phyloP scores from a whole-genome alignment of 768 basidiomycete species.

The Podaxis rugospora region DNA sequence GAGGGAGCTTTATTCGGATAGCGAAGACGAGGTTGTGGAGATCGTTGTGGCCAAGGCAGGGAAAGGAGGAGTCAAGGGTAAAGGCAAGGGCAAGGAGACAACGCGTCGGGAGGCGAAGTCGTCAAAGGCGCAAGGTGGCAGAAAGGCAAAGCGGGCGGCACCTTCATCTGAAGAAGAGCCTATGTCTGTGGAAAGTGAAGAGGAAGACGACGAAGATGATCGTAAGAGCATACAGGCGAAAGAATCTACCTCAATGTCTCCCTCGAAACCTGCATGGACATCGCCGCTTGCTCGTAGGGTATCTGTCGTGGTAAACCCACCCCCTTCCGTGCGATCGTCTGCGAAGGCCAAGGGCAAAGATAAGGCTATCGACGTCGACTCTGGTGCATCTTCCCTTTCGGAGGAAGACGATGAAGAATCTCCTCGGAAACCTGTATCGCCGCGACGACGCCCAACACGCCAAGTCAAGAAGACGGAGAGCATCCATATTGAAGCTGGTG shows the following conservation, averaged over 20 bases:
- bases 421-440: too few relatives aligned
- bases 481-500: conserved; percentile 23
- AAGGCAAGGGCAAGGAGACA: conserved; percentile 7
- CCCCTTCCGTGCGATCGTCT: background rate
- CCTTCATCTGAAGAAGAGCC: background rate
- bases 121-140: conserved; percentile 10
- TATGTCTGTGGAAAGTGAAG: background rate
- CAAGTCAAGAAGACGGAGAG: conserved; percentile 20
- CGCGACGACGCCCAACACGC: background rate
- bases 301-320: conserved; percentile 1
- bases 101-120: background rate
- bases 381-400: background rate
- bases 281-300: background rate
- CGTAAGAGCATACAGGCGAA: background rate
- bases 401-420: background rate
- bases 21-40: conserved; percentile 15
- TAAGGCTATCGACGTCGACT: background rate
- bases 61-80: conserved; percentile 3
- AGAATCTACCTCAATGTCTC: background rate
- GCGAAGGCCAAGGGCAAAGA: background rate
- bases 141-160: conserved; percentile 2
- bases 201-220: background rate
- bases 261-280: background rate
- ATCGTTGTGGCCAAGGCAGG: background rate
- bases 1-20: conserved; percentile 13